Conservation (phyloP, 2,329 filamentous ascomycete genomes). For the Drechslerella dactyloides region DNA sequence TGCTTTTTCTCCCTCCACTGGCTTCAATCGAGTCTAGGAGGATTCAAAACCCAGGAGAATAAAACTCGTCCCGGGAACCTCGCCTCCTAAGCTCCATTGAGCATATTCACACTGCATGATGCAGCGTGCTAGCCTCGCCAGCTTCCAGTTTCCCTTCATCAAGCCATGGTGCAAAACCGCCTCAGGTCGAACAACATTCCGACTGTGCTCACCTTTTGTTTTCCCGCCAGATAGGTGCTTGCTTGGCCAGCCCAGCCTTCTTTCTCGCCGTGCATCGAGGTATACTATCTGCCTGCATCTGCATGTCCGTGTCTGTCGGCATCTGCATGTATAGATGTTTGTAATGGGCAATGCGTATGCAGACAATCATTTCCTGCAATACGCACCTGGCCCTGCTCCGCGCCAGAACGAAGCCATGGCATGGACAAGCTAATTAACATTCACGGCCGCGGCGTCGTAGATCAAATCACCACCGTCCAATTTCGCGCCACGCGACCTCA, state of each 20-base stretch:
- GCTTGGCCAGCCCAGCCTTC: slow-evolving; percentile 10
- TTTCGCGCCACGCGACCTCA: neutral
- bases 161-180: neutral
- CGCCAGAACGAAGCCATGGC: neutral
- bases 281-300: neutral
- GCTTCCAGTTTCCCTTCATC: too few species aligned
- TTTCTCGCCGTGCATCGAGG: slow-evolving; percentile 5
- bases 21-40: too few species aligned
- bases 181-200: neutral
- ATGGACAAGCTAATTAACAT: neutral
- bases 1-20: too few species aligned
- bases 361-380: neutral
- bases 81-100: neutral
- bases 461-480: neutral
- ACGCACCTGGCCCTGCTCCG: neutral
- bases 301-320: neutral
- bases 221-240: too few species aligned
- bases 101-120: slow-evolving; percentile 2
- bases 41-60: neutral
- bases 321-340: neutral
- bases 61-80: neutral
- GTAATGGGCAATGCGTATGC: neutral
- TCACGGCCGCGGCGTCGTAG: neutral
- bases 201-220: neutral
- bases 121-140: neutral